Conservation (phyloP, 345 rosid species). For the Eucalyptus tenuipes region DNA sequence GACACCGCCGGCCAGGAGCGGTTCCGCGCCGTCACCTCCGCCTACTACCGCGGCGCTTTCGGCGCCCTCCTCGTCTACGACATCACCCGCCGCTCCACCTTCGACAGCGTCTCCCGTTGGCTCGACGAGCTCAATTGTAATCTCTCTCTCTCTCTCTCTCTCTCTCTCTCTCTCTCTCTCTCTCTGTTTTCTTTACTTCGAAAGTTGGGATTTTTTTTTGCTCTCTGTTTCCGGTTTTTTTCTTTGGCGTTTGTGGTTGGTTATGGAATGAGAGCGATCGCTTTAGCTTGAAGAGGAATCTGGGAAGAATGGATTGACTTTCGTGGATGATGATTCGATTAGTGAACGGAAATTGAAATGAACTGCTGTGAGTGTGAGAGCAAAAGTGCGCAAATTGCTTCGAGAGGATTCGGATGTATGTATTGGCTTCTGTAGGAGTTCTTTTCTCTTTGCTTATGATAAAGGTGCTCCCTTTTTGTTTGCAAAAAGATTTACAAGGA, state of each 20-base stretch:
- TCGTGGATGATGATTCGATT: neutral
- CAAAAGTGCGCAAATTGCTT: neutral
- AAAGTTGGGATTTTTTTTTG: no score
- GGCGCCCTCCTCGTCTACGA: constrained; percentile 1
- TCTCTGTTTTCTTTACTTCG: neutral
- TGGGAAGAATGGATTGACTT: neutral
- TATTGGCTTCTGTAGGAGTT: neutral
- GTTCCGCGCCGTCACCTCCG: constrained; percentile 5
- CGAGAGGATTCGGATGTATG: neutral
- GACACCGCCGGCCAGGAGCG: constrained; percentile 32
- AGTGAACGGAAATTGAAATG: neutral
- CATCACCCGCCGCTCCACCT: constrained; percentile 2
- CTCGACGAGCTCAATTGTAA: constrained; percentile 2
- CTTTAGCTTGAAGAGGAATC: neutral
- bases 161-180: neutral
- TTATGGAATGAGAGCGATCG: neutral
- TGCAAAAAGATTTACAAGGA: neutral
- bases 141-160: neutral
- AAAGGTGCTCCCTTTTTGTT: neutral
- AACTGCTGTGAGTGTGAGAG: neutral
- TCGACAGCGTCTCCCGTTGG: constrained; percentile 2
- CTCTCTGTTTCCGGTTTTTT: neutral
- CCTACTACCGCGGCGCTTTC: constrained; percentile 3
- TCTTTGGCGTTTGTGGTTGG: neutral
- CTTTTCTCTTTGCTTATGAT: neutral